phyloP scores from a whole-genome alignment of 176 grass and related monocot species.

The Ampelocalamus luodianensis region DNA sequence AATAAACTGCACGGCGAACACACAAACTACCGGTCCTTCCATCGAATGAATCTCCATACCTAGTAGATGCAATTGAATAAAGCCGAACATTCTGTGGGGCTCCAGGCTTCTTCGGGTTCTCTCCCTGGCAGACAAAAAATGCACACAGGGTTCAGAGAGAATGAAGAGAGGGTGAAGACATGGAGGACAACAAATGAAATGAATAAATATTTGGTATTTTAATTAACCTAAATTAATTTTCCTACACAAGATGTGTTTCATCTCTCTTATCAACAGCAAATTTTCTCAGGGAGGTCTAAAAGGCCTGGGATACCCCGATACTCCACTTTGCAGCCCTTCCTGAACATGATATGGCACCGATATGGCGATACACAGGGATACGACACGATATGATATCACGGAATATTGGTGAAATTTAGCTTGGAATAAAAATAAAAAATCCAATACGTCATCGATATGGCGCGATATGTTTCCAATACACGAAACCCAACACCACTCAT shows the following conservation, averaged over 20 bases:
- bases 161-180: background rate
- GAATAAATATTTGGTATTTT: background rate
- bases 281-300: background rate
- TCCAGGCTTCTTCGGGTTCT: constrained; percentile 95
- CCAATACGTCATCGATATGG: too few relatives aligned
- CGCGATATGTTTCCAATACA: too few relatives aligned
- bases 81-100: constrained; percentile 84
- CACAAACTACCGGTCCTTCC: constrained; percentile 82
- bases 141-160: background rate
- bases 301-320: background rate
- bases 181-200: background rate
- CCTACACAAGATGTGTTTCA: background rate
- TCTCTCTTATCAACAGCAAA: background rate
- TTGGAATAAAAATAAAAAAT: too few relatives aligned
- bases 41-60: constrained; percentile 90
- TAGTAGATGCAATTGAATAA: constrained; percentile 90
- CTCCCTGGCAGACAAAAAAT: constrained; percentile 61
- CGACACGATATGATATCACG: too few relatives aligned
- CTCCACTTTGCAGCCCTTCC: too few relatives aligned
- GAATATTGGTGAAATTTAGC: too few relatives aligned
- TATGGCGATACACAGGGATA: too few relatives aligned
- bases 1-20: constrained; percentile 80
- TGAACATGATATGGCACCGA: too few relatives aligned
- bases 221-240: constrained; percentile 1
- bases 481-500: too few relatives aligned